A percentile compares a stretch with the other conserved stretches of the same genome.
These are phyloP conservation scores for Solanum bulbocastanum DNA, from an alignment of 257 asterid species.

Conservation along the genomic window DNA sequence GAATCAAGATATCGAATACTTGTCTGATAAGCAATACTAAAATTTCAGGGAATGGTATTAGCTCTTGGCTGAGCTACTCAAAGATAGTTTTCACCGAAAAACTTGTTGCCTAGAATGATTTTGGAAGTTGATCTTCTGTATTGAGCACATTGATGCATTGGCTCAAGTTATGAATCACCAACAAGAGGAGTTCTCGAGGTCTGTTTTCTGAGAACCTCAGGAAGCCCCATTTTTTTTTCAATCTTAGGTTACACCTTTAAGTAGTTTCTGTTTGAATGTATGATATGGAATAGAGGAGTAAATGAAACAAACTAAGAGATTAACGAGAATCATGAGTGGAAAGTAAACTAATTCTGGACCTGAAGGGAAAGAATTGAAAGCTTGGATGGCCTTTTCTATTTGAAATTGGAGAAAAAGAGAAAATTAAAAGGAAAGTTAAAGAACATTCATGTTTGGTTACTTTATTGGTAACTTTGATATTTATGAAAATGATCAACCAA, in stretches of 20 bases:
- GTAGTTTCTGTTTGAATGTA: neutral
- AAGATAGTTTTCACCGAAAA: slow-evolving; percentile 2
- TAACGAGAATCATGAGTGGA: neutral
- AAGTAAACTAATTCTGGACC: neutral
- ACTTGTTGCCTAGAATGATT: neutral
- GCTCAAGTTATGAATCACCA: slow-evolving; percentile 46
- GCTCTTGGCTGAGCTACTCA: slow-evolving; percentile 5
- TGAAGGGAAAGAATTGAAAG: neutral
- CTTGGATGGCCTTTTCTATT: neutral
- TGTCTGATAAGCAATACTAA: neutral
- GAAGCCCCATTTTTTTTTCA: neutral
- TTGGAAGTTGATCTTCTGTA: neutral
- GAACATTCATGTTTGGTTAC: neutral
- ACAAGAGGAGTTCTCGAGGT: slow-evolving; percentile 73
- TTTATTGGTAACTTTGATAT: neutral
- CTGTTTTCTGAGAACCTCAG: slow-evolving; percentile 12
- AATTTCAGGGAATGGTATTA: slow-evolving; percentile 11
- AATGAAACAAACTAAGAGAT: neutral
- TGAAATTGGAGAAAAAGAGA: neutral
- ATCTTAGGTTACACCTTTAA: neutral
- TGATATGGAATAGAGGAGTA: neutral
- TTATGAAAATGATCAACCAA: neutral
- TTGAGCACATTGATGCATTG: slow-evolving; percentile 13
- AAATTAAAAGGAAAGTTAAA: neutral
- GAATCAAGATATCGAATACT: neutral